These are phyloP conservation scores for Cryptococcus neoformans DNA, from an alignment of 1,284 basidiomycete genomes.

Conservation along the genomic window DNA sequence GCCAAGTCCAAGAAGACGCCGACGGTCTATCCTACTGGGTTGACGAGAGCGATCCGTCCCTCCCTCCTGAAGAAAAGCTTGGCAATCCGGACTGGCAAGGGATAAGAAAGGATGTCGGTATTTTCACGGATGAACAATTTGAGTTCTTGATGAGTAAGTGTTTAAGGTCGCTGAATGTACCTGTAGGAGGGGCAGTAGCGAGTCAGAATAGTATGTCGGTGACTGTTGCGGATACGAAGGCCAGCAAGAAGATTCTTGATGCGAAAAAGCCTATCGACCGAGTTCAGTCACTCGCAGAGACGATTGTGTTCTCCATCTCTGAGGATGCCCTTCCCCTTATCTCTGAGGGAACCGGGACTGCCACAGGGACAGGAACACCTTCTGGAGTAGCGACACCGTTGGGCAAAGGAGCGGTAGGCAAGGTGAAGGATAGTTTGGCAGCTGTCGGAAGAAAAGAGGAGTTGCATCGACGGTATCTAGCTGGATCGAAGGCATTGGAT, in stretches of 20 bases:
- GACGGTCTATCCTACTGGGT: conserved; percentile 55
- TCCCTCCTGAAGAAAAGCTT: conserved; percentile 58
- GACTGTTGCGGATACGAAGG: conserved; percentile 54
- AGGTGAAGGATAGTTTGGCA: conserved; percentile 41
- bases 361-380: conserved; percentile 51
- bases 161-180: conserved; percentile 79
- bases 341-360: conserved; percentile 41
- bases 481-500: conserved; percentile 85
- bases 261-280: conserved; percentile 73
- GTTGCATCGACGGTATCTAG: conserved; percentile 58
- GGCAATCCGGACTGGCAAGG: conserved; percentile 69
- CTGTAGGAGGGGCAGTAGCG: conserved; percentile 28
- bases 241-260: conserved; percentile 62
- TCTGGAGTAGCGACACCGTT: conserved; percentile 45
- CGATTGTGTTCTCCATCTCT: conserved; percentile 89
- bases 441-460: conserved; percentile 33
- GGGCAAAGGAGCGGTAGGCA: conserved; percentile 48
- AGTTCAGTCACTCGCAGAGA: conserved; percentile 74
- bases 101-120: conserved; percentile 74
- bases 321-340: conserved; percentile 62
- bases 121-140: conserved; percentile 86
- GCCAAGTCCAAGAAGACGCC: conserved; percentile 51
- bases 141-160: conserved; percentile 81
- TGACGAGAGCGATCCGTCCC: conserved; percentile 24
- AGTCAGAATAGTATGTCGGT: conserved; percentile 44